Base-by-base conservation (phyloP, 352 stramenopile species). In the Halophytophthora polymorphica region DNA sequence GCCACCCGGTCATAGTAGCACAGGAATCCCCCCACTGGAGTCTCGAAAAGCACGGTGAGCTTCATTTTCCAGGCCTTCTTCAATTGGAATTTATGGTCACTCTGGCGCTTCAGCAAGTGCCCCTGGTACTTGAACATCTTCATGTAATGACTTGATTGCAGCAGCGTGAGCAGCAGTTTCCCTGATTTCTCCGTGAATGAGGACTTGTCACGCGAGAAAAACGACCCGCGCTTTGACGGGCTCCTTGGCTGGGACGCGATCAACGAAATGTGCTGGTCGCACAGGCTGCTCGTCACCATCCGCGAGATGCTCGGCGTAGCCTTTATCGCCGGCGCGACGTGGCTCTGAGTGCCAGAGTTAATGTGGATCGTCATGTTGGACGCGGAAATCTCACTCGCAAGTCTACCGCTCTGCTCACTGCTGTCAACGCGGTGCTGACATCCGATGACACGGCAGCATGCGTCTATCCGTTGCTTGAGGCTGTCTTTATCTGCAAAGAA, bases 1-100 rank as follows among this genome's bases (percentile, higher is more conserved):
- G 67, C 49, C 1, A 86, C 55, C 45, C 83, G 83, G 60, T 91
- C 74, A 50, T 86, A 88, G 44, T 89, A 91, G 56, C 77, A 86
- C 15, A 91, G 56, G 46, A 84, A 87, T 3, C 65, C 70, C 1
- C 81, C 81, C 5, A 89, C 58, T 0, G 81, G 77, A 0, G 77
- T 87, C 39, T 88, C 78, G 6, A 88, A 72, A 2, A 89, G 41
- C 11, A 66, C 72, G 2, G 58, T 66, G 21, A 74, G 63, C 47
- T 91, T 91, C 5, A 49, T 45, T 29, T 66, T 74, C 81, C 81
- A 91, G 13, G 58, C 31, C 29, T 86, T 86, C 1, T 64, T 71
- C 28, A 88, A 23, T 33, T 86, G 70, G 35, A 76, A 83, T n/a
- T 77, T 86, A n/a, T 55, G 69, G 3, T 39, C 59, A 43, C 57